Evolutionary conservation across 345 rosid genomes (phyloP), one percentile per base, ranked within the genome.

Genomic region (Syzygium grande): DNA sequence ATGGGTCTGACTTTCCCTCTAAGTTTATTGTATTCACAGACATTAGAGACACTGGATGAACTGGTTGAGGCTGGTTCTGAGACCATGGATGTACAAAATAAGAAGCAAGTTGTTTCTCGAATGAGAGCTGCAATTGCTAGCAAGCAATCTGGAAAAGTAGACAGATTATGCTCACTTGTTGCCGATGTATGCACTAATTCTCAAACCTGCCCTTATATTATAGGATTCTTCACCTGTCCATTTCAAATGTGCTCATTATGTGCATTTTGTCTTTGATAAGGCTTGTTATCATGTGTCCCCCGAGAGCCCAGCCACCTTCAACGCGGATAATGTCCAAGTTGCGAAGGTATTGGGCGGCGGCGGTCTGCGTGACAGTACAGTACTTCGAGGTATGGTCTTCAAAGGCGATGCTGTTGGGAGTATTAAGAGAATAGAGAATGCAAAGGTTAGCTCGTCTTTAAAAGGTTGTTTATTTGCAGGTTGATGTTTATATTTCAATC

Each of bases 231-330:
- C 78, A 27, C 34, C 77, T 89, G 6, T n/a, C 68, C 65, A 85
- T n/a, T 77, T n/a, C 49, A 54, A 46, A 85, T 51, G 73, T 6
- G 30, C 68, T 61, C 11, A 61, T 59, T 61, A 5, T 61, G 27
- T 12, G 27, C 63, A 58, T 58, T n/a, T n/a, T 52, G 51, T 65
- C 87, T 88, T 77, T 55, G 85, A 79, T 13, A 87, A 97, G 99
- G 99, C 99, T 38, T 98, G 99, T 91, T 96, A 96, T 88, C 98
- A 98, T 93, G 99, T 97, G 25, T 97, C 98, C 92, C 98, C 98
- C 46, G 95, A 97, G 92, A 97, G 94, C 89, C 99, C 99, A 30
- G 91, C 91, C 23, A 96, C 94, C 89, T 98, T 98, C 86, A 96
- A 98, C 87, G 98, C 96, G 43, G 99, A 98, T 89, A 98, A 97